Evolutionary conservation across 495 filamentous ascomycete genomes (phyloP).

Genomic region (Clohesyomyces aquaticus): DNA sequence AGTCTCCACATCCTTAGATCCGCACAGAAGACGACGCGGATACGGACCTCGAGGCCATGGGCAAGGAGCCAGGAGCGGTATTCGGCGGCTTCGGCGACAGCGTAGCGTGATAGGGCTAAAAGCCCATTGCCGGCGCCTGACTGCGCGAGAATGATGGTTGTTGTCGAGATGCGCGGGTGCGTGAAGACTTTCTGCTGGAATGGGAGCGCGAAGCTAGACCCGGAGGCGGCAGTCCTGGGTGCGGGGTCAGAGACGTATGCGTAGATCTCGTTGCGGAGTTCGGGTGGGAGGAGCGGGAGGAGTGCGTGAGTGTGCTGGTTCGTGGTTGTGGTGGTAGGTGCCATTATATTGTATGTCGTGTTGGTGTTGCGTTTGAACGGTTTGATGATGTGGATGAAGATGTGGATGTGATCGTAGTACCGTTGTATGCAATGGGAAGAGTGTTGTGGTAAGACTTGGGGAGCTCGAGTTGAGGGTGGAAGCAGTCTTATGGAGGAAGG

Average conservation of each 20-base stretch:
- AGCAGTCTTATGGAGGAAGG: too few relatives aligned
- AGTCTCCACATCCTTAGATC: neutral
- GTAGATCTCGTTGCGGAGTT: conserved; percentile 28
- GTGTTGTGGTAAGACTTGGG: too few relatives aligned
- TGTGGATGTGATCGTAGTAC: too few relatives aligned
- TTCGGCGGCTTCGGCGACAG: conserved; percentile 9
- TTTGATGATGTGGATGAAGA: too few relatives aligned
- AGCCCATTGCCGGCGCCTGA: conserved; percentile 4
- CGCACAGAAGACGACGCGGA: conserved; percentile 11
- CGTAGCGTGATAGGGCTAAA: conserved; percentile 1
- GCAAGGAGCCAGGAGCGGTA: conserved; percentile 5
- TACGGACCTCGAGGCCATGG: conserved; percentile 9
- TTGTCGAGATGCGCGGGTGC: conserved; percentile 5
- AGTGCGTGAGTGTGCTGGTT: neutral
- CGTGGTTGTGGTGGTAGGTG: conserved; percentile 9
- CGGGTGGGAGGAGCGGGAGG: conserved; percentile 16
- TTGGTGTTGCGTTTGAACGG: neutral
- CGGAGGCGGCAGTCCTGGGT: neutral
- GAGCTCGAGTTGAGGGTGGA: too few relatives aligned
- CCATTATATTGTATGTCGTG: neutral
- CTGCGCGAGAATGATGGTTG: conserved; percentile 1
- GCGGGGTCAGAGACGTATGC: neutral
- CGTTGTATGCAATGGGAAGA: too few relatives aligned
- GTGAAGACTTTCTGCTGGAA: conserved; percentile 6
- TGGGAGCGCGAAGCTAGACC: conserved; percentile 4